Conservation (phyloP, 805 yeast genomes). For the Saturnispora besseyi region DNA sequence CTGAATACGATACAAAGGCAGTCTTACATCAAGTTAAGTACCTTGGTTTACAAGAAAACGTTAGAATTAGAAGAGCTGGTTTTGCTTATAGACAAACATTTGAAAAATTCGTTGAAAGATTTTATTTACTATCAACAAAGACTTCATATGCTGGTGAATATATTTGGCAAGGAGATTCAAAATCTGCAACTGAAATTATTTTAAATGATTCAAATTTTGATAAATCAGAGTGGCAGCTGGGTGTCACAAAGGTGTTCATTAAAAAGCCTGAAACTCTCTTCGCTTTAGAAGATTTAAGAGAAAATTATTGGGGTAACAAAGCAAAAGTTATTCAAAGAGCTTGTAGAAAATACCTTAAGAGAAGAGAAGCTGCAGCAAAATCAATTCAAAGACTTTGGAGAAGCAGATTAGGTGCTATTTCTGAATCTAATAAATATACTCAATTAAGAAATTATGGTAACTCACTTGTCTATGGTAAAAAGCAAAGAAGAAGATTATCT, state of each 20-base stretch:
- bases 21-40: conserved; percentile 95
- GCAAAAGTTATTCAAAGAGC: conserved; percentile 97
- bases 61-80: conserved; percentile 95
- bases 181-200: conserved; percentile 43
- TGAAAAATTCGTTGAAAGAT: conserved; percentile 92
- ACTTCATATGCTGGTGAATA: conserved; percentile 87
- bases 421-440: conserved; percentile 50
- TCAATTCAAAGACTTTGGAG: conserved; percentile 78
- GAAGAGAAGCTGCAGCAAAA: conserved; percentile 80
- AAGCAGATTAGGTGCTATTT: conserved; percentile 56
- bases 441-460: conserved; percentile 82
- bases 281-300: conserved; percentile 93
- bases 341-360: conserved; percentile 75
- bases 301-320: conserved; percentile 95
- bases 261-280: conserved; percentile 95
- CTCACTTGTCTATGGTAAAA: conserved; percentile 56
- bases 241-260: conserved; percentile 85
- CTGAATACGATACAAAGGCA: conserved; percentile 79
- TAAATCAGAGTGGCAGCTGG: conserved; percentile 75
- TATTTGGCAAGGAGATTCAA: conserved; percentile 48
- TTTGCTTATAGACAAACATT: conserved; percentile 96
- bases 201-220: conserved; percentile 59
- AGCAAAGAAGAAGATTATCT: conserved; percentile 85
- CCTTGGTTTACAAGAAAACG: conserved; percentile 93
- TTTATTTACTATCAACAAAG: conserved; percentile 74